Percentiles rank a stretch among this genome's conserved stretches.
Conservation (phyloP, 306 rosid species). For the Cicer cuneatum region DNA sequence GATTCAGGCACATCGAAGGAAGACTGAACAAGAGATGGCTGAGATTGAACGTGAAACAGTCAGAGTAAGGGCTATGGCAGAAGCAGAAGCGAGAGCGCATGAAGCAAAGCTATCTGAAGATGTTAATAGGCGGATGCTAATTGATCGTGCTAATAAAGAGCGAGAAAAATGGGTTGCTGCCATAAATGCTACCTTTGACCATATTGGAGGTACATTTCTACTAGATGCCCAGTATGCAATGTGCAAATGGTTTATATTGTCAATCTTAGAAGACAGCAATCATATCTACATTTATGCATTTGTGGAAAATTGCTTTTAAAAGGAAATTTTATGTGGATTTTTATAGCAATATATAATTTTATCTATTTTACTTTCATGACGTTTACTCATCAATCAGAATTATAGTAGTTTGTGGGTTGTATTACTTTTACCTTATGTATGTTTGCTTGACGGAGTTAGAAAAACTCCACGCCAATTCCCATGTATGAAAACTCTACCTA, state of each 20-base stretch:
- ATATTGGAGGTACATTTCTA: slow-evolving; percentile 82
- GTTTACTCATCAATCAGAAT: neutral
- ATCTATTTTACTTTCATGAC: slow-evolving; percentile 26
- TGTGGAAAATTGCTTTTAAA: neutral
- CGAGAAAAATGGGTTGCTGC: slow-evolving; percentile 97
- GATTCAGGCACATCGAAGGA: slow-evolving; percentile 89
- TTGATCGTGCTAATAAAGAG: slow-evolving; percentile 90
- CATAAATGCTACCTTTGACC: slow-evolving; percentile 94
- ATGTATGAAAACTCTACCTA: slow-evolving; percentile 12
- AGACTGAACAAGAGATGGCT: slow-evolving; percentile 92
- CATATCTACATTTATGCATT: neutral
- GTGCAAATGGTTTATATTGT: slow-evolving; percentile 10
- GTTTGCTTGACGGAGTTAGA: neutral
- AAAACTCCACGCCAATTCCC: neutral
- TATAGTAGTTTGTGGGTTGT: slow-evolving; percentile 16
- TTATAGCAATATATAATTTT: slow-evolving; percentile 17
- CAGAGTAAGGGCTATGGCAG: slow-evolving; percentile 86
- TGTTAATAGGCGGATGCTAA: slow-evolving; percentile 77
- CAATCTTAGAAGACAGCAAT: slow-evolving; percentile 17
- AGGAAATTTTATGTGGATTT: neutral
- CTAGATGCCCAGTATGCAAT: slow-evolving; percentile 17
- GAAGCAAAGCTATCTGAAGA: slow-evolving; percentile 92
- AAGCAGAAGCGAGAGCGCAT: slow-evolving; percentile 95
- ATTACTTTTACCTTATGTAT: neutral
- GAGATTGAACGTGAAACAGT: slow-evolving; percentile 95